A percentile compares a stretch with the other conserved stretches of the same genome.
Conservation (phyloP, 2,329 filamentous ascomycete species). For the Xenoacremonium recifei region DNA sequence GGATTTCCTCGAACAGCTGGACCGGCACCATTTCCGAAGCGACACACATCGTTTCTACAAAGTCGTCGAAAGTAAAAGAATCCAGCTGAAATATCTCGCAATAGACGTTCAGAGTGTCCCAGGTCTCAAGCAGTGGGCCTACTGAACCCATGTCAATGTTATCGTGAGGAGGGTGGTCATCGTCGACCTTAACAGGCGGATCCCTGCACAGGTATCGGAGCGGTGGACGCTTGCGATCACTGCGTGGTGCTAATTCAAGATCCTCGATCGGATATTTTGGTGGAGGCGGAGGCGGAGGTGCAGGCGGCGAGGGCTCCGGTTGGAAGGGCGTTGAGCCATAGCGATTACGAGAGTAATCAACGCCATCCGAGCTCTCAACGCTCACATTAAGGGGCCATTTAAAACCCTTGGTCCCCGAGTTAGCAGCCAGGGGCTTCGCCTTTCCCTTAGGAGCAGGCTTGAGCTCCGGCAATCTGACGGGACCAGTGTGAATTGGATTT, state of each 20-base stretch:
- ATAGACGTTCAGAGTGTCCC: constrained; percentile 98
- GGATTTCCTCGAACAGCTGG: constrained; percentile 84
- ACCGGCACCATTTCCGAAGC: constrained; percentile 72
- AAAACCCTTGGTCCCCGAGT: constrained; percentile 41
- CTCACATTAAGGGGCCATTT: constrained; percentile 34
- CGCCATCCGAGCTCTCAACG: constrained; percentile 43
- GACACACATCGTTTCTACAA: constrained; percentile 81
- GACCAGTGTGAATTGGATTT: constrained; percentile 38
- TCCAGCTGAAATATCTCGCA: constrained; percentile 92
- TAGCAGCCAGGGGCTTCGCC: constrained; percentile 44
- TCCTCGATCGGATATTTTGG: constrained; percentile 97
- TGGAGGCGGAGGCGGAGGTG: constrained; percentile 66
- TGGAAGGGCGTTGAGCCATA: constrained; percentile 31
- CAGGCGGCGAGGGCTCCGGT: constrained; percentile 43
- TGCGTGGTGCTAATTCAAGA: constrained; percentile 71
- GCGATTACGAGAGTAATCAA: constrained; percentile 43
- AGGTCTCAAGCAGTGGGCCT: constrained; percentile 83
- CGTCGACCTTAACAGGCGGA: constrained; percentile 49
- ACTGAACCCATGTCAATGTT: constrained; percentile 80
- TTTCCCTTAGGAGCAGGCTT: constrained; percentile 74
- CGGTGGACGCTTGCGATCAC: constrained; percentile 65
- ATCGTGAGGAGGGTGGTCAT: constrained; percentile 23
- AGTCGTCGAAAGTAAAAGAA: constrained; percentile 97
- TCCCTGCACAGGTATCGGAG: constrained; percentile 76
- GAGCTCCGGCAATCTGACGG: constrained; percentile 65